These are phyloP conservation scores for Monosporascus ibericus DNA, from an alignment of 2,329 filamentous ascomycete genomes.

Conservation along the genomic window DNA sequence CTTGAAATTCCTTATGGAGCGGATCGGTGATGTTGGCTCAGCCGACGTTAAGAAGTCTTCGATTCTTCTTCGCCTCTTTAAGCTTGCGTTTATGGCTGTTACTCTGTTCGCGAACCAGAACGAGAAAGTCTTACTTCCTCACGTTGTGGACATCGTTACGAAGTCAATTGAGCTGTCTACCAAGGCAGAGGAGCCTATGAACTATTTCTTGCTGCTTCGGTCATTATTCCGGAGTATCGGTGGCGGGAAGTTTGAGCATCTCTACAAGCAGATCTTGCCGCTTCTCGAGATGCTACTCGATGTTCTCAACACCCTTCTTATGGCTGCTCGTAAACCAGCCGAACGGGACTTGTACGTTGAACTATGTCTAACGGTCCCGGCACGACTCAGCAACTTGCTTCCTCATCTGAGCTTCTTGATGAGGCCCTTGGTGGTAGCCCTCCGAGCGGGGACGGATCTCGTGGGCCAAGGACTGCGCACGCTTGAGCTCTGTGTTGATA, in stretches of 20 bases:
- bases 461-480: conserved; percentile 92
- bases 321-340: conserved; percentile 82
- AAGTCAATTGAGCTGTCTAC: conserved; percentile 96
- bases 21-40: conserved; percentile 90
- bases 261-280: conserved; percentile 97
- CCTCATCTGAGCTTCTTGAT: conserved; percentile 96
- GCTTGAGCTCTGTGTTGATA: conserved; percentile 94
- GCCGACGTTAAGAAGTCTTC: conserved; percentile 88
- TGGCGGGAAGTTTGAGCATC: conserved; percentile 91
- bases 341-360: conserved; percentile 97
- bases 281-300: conserved; percentile 96
- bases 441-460: conserved; percentile 85
- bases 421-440: conserved; percentile 91
- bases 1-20: conserved; percentile 92
- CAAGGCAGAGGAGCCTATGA: conserved; percentile 94
- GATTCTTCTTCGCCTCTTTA: conserved; percentile 89
- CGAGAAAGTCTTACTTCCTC: conserved; percentile 88
- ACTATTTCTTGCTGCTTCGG: conserved; percentile 90
- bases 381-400: conserved; percentile 85
- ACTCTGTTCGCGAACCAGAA: conserved; percentile 93
- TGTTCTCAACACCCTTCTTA: conserved; percentile 88
- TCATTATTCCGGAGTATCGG: conserved; percentile 95
- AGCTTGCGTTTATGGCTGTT: conserved; percentile 98
- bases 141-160: conserved; percentile 95
- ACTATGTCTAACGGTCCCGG: conserved; percentile 90